phyloP scores from a whole-genome alignment of 116 monocot species.

The Papilionanthe hybrid region DNA sequence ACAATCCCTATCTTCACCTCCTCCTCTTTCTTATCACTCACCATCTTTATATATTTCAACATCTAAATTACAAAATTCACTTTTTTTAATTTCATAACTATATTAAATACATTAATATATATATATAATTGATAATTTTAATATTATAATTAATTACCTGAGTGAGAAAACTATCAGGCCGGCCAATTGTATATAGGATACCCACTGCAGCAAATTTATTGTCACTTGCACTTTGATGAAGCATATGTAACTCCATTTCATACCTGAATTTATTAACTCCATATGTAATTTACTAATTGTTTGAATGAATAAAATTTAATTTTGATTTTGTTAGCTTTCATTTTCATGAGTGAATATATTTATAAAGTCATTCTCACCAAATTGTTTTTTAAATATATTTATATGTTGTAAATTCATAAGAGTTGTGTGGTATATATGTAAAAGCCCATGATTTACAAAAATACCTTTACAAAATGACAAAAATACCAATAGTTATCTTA shows the following conservation, averaged over 20 bases:
- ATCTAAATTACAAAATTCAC: not conserved
- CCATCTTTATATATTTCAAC: not conserved
- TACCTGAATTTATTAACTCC: slow-evolving; percentile 13
- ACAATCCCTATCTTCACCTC: slow-evolving; percentile 34
- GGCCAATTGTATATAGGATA: slow-evolving; percentile 23
- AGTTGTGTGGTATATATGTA: no score
- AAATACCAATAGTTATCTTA: no score
- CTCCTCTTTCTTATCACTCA: not conserved
- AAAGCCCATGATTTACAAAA: no score
- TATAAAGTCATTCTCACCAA: no score
- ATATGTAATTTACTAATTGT: no score
- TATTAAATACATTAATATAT: not conserved
- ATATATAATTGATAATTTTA: no score
- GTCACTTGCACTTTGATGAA: slow-evolving; percentile 21
- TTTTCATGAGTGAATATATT: no score
- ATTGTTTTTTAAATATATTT: no score
- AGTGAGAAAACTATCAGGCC: slow-evolving; percentile 23
- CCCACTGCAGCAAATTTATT: slow-evolving; percentile 28
- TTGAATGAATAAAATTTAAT: no score
- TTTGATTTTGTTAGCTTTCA: no score
- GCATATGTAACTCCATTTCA: slow-evolving; percentile 37
- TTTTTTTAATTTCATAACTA: not conserved
- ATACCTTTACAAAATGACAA: no score
- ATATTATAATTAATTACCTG: slow-evolving; percentile 12
- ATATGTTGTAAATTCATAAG: no score